A percentile compares a stretch with the other conserved stretches of the same genome.
phyloP scores from a whole-genome alignment of 768 basidiomycete species.

The Leccinum aurantiacum region DNA sequence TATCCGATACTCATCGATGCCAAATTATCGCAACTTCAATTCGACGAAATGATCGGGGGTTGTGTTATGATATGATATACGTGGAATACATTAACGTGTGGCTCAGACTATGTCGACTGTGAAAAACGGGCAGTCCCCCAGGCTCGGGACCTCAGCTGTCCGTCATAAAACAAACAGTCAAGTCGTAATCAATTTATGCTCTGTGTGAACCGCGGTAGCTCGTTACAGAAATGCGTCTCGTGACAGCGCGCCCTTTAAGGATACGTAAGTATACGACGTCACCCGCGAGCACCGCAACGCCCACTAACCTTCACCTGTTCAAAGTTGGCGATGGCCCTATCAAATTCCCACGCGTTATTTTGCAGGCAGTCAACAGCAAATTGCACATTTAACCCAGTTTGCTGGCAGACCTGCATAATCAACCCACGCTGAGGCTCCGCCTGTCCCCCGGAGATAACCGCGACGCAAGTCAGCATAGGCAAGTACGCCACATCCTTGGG shows the following conservation, averaged over 20 bases:
- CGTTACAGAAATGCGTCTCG: conserved; percentile 54
- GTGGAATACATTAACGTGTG: conserved; percentile 27
- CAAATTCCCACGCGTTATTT: conserved; percentile 83
- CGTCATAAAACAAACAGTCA: background rate
- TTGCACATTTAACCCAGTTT: conserved; percentile 76
- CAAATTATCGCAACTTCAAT: conserved; percentile 21
- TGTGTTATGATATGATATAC: conserved; percentile 22
- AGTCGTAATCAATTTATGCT: conserved; percentile 9
- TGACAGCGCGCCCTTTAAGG: conserved; percentile 45
- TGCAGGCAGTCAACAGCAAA: conserved; percentile 84
- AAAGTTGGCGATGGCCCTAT: conserved; percentile 80
- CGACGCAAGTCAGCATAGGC: conserved; percentile 7
- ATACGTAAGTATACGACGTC: conserved; percentile 29
- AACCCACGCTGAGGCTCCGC: conserved; percentile 68
- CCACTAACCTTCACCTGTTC: conserved; percentile 78
- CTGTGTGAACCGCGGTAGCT: conserved; percentile 13
- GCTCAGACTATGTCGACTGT: background rate
- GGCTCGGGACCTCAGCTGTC: background rate
- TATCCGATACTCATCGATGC: conserved; percentile 16
- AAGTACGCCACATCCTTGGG: conserved; percentile 1
- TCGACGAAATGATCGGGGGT: conserved; percentile 20
- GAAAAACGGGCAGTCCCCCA: background rate
- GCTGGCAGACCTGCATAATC: conserved; percentile 66
- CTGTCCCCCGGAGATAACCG: conserved; percentile 36
- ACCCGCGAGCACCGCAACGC: background rate